A percentile compares a stretch with the other conserved stretches of the same genome.
Evolutionary conservation across 768 basidiomycete species (phyloP).

Genomic region (Amyloporia xantha): DNA sequence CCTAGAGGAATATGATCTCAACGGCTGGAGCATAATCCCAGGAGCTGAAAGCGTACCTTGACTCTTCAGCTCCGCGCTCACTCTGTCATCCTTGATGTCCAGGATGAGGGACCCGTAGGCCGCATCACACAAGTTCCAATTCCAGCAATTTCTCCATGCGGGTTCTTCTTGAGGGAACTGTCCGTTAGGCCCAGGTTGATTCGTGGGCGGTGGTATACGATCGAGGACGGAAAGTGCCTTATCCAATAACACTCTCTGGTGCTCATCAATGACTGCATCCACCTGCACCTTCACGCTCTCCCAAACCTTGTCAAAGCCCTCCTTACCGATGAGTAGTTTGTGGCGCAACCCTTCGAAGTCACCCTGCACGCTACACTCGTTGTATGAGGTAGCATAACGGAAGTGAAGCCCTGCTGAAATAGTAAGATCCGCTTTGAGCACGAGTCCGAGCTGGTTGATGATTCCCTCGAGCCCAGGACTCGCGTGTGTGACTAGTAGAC

Average conservation of each 20-base stretch:
- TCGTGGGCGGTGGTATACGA: constrained; percentile 57
- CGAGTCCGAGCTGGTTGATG: constrained; percentile 82
- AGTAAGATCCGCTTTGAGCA: constrained; percentile 91
- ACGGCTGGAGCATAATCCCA: too few relatives aligned
- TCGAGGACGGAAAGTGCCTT: constrained; percentile 85
- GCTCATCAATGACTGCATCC: constrained; percentile 84
- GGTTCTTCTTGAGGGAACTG: constrained; percentile 70
- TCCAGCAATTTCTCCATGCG: constrained; percentile 99
- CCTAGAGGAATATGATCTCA: constrained; percentile 55
- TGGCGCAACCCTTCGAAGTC: constrained; percentile 84
- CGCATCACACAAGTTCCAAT: constrained; percentile 97
- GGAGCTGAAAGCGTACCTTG: constrained; percentile 60
- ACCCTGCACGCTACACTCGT: constrained; percentile 89
- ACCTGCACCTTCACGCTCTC: constrained; percentile 89
- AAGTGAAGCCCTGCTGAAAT: constrained; percentile 95
- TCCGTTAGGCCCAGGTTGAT: constrained; percentile 36
- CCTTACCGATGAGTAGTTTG: constrained; percentile 74
- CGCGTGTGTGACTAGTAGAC: constrained; percentile 87
- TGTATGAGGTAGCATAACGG: constrained; percentile 93
- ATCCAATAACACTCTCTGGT: constrained; percentile 81
- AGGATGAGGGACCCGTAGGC: constrained; percentile 85
- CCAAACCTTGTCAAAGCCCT: constrained; percentile 88
- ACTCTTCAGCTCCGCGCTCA: constrained; percentile 88
- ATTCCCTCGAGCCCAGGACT: constrained; percentile 91
- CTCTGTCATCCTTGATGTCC: constrained; percentile 85